Conservation (phyloP, 805 yeast species). For the Ascoidea rubescens region DNA sequence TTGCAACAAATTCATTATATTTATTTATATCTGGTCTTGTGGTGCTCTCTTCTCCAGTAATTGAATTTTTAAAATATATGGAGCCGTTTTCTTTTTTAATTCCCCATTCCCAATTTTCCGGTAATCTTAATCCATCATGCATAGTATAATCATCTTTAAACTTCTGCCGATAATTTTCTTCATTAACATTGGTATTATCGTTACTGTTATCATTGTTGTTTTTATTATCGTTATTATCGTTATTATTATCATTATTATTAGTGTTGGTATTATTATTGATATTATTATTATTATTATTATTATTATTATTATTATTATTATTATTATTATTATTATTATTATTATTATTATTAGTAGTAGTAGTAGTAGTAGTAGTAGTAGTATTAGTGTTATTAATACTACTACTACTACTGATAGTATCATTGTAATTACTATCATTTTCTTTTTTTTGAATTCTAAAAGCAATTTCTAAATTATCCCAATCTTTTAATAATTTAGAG, state of each 20-base stretch:
- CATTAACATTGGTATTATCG: not conserved
- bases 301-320: not conserved
- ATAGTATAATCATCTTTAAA: not conserved
- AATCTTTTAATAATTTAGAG: constrained; percentile 36
- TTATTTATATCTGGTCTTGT: not conserved
- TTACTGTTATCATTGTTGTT: not conserved
- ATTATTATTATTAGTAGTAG: constrained; percentile 6
- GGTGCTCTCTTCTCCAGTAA: not conserved
- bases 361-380: constrained; percentile 10
- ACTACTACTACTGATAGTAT: constrained; percentile 13
- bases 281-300: not conserved
- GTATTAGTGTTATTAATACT: constrained; percentile 1
- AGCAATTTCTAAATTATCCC: constrained; percentile 72
- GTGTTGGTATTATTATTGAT: not conserved
- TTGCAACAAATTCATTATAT: not conserved
- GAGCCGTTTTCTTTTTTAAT: too few species aligned
- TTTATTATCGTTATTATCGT: too few species aligned
- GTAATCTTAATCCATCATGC: not conserved
- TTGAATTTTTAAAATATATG: too few species aligned
- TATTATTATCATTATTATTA: not conserved
- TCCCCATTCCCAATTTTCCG: not conserved
- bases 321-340: not conserved
- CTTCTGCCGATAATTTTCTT: not conserved
- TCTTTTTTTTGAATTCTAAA: constrained; percentile 62
- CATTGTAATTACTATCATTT: constrained; percentile 5